Conservation (phyloP, 2,329 filamentous ascomycete genomes). For the Sclerotinia subarctica region DNA sequence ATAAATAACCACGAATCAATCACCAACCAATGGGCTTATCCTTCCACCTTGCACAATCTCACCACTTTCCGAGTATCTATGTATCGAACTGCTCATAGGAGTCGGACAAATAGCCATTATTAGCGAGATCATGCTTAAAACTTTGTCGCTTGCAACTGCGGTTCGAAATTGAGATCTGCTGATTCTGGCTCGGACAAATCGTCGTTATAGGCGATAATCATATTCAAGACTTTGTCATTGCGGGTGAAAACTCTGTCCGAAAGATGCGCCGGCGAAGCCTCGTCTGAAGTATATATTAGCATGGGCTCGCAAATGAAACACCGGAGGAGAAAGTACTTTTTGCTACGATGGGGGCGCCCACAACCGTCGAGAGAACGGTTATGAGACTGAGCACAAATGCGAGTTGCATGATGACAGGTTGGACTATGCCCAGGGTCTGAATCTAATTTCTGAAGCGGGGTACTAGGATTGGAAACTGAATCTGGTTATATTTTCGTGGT, state of each 20-base stretch:
- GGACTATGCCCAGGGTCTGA: neutral
- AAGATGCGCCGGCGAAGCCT: neutral
- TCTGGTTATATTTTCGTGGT: no score
- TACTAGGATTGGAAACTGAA: no score
- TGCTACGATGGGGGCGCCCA: neutral
- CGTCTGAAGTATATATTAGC: neutral
- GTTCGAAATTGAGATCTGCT: neutral
- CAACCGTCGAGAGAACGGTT: neutral
- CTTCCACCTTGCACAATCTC: neutral
- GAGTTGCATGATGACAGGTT: neutral
- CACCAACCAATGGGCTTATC: neutral
- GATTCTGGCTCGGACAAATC: conserved; percentile 1
- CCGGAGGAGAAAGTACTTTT: neutral
- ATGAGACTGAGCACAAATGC: neutral
- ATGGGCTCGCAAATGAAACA: neutral
- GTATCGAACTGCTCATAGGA: neutral
- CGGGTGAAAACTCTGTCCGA: neutral
- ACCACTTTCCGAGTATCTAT: neutral
- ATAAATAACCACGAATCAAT: neutral
- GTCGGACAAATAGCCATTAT: neutral
- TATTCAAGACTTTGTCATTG: neutral
- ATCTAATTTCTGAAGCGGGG: neutral
- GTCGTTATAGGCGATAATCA: neutral
- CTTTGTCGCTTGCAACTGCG: neutral
- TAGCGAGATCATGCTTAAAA: neutral